Percentiles rank a stretch among this genome's conserved stretches.
phyloP scores from a whole-genome alignment of 495 filamentous ascomycete genomes.

The Talaromyces adpressus region DNA sequence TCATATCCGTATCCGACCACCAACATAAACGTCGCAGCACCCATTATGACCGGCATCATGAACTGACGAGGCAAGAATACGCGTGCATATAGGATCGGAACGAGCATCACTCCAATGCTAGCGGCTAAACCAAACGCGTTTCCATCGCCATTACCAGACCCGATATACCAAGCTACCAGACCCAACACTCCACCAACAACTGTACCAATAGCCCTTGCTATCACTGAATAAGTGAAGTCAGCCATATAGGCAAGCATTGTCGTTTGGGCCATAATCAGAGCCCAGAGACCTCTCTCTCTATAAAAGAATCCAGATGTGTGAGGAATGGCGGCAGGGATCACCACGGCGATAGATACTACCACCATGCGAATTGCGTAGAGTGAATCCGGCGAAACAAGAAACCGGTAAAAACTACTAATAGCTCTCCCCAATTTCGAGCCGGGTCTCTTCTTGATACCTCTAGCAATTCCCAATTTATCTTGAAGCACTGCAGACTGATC shows the following conservation, averaged over 20 bases:
- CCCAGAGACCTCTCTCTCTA: conserved; percentile 40
- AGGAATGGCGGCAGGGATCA: conserved; percentile 30
- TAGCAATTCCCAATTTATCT: conserved; percentile 16
- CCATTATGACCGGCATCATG: conserved; percentile 29
- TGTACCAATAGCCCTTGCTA: conserved; percentile 27
- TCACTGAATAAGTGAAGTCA: conserved; percentile 32
- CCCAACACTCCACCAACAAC: conserved; percentile 33
- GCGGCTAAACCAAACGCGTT: conserved; percentile 37
- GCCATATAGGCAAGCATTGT: conserved; percentile 36
- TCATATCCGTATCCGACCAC: conserved; percentile 33
- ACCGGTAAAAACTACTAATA: conserved; percentile 18
- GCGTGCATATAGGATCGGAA: conserved; percentile 30
- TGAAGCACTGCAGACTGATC: conserved; percentile 16
- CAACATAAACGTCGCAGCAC: conserved; percentile 33
- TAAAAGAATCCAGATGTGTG: conserved; percentile 37
- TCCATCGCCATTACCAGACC: conserved; percentile 31
- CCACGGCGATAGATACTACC: conserved; percentile 33
- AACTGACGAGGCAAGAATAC: conserved; percentile 25
- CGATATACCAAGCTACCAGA: conserved; percentile 40
- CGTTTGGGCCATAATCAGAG: conserved; percentile 39
- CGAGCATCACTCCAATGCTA: conserved; percentile 25
- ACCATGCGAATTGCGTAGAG: conserved; percentile 34
- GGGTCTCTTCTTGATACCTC: conserved; percentile 12
- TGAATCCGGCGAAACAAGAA: conserved; percentile 22
- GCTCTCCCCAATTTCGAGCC: conserved; percentile 11